Base-by-base conservation (phyloP, 2,329 filamentous ascomycete species). In the Penicillium sclerotigenum region DNA sequence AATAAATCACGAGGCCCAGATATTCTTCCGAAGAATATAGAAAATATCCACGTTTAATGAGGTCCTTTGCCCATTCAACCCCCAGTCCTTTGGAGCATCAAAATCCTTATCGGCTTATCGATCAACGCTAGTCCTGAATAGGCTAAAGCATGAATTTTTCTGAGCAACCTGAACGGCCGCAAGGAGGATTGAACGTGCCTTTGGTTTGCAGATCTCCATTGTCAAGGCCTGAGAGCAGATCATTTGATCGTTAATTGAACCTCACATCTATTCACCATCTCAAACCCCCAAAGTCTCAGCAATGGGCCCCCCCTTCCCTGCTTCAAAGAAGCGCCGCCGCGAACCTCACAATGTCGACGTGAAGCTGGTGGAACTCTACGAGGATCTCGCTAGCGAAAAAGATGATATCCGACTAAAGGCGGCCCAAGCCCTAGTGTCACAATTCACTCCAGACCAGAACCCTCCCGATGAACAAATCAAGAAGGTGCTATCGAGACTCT, bases 401-500 rank as follows among this genome's bases (percentile, higher is more conserved):
- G 75, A 79, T 57, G 71, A 76, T 28, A 74, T 79, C 57, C 68
- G 77, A 45, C 64, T 80, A 33, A 77, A 75, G 59, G 78, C 77
- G 36, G 77, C 77, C 2, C 71, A 74, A 47, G 69, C 69, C 5
- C 66, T 80, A 37, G 68, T 79, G 3, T 74, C 73, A 9, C 74
- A 77, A 48, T 77, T 79, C 56, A 76, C 75, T 3, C 68, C 74
- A 16, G 72, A 76, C 48, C 68, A 73, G 57, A 68, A 71, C 28
- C 69, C 74, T 5, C 65, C 68, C 14, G 69, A 74, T 54, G 77
- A 79, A 29, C 70, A 76, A 54, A 71, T 77, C 46, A 67, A 71
- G 50, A 75, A 74, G 52, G 69, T 69, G 1, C 59, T 80, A 60
- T 83, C 83, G 68, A 82, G 88, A 26, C 79, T 99, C 36, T 90